Percentiles rank a stretch among this genome's conserved stretches.
These are phyloP conservation scores for Antrodiella citrinella DNA, from an alignment of 768 basidiomycete genomes.

Conservation along the genomic window DNA sequence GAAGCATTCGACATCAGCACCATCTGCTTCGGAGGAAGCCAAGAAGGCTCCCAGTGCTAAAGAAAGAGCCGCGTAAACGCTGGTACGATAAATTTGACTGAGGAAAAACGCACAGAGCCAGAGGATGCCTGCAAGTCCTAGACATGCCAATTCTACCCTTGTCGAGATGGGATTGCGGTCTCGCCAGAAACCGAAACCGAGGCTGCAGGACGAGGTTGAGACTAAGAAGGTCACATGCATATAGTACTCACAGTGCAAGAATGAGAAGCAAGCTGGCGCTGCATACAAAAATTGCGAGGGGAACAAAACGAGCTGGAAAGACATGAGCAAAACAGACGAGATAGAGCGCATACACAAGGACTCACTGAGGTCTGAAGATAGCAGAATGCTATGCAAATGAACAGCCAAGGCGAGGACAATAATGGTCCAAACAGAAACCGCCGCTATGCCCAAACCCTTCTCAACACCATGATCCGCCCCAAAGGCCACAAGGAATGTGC, in stretches of 20 bases:
- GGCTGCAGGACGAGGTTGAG: conserved; percentile 29
- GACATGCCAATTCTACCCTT: conserved; percentile 61
- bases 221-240: not conserved
- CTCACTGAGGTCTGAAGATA: conserved; percentile 77
- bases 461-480: conserved; percentile 5
- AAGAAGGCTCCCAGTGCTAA: conserved; percentile 69
- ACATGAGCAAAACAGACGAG: conserved; percentile 2
- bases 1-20: conserved; percentile 79
- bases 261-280: conserved; percentile 63
- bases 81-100: not conserved
- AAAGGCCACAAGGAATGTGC: conserved; percentile 13
- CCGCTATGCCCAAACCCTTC: conserved; percentile 33
- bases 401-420: conserved; percentile 76
- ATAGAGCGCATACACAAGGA: conserved; percentile 3
- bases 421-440: conserved; percentile 65
- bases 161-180: conserved; percentile 75
- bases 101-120: conserved; percentile 60
- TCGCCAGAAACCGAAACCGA: conserved; percentile 55
- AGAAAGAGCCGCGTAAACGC: conserved; percentile 2
- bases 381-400: conserved; percentile 64
- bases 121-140: conserved; percentile 65
- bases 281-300: conserved; percentile 78
- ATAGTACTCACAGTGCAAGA: conserved; percentile 47
- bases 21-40: conserved; percentile 65
- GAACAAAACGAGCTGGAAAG: conserved; percentile 70